phyloP scores from a whole-genome alignment of 129 eudicot species.

The Calendula officinalis region DNA sequence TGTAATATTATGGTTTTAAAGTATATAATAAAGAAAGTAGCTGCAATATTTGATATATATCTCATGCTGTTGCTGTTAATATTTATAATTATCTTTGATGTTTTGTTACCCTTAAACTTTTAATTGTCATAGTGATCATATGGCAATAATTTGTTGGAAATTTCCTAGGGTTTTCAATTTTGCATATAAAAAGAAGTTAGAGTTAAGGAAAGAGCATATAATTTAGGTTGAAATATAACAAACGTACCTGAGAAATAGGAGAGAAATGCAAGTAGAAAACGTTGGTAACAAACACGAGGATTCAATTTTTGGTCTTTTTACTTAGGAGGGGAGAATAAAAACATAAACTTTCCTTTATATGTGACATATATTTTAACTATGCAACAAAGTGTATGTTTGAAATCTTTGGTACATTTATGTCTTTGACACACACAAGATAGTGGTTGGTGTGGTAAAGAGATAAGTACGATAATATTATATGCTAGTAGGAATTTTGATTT shows the following conservation, averaged over 20 bases:
- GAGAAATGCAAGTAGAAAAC: not conserved
- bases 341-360: not conserved
- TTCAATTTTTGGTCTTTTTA: not conserved
- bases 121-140: not conserved
- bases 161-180: too few species aligned
- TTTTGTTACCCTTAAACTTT: not conserved
- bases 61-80: too few species aligned
- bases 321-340: not conserved
- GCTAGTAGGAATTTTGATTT: slow-evolving; percentile 2
- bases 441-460: slow-evolving; percentile 9
- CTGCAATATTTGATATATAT: too few species aligned
- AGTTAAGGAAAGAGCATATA: not conserved
- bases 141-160: too few species aligned
- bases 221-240: not conserved
- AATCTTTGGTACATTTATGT: slow-evolving; percentile 2
- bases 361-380: slow-evolving; percentile 6
- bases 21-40: too few species aligned
- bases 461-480: not conserved
- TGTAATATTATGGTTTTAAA: slow-evolving; percentile 15
- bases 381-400: slow-evolving; percentile 3
- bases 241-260: slow-evolving; percentile 13
- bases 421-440: slow-evolving; percentile 2
- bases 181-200: too few species aligned
- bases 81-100: not conserved
- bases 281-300: not conserved